Evolutionary conservation across 2,329 filamentous ascomycete genomes (phyloP).

Genomic region (Phaeosphaeria sp.): DNA sequence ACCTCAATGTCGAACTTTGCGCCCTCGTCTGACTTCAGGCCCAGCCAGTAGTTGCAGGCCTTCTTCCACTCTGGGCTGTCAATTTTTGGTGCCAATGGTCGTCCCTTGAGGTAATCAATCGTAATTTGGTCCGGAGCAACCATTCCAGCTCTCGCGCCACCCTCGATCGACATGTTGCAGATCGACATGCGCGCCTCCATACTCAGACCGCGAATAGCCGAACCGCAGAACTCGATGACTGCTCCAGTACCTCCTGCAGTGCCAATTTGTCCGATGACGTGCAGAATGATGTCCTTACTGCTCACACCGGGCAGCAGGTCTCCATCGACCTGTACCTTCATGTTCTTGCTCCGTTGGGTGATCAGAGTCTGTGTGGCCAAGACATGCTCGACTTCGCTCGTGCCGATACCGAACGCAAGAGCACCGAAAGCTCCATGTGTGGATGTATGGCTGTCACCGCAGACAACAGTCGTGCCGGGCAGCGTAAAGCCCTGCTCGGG

Average conservation of each 20-base stretch:
- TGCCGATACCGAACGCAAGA: constrained; percentile 95
- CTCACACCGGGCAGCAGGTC: constrained; percentile 88
- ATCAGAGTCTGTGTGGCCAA: constrained; percentile 95
- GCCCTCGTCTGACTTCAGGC: constrained; percentile 81
- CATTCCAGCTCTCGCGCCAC: constrained; percentile 93
- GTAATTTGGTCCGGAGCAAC: constrained; percentile 93
- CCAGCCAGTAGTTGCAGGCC: constrained; percentile 86
- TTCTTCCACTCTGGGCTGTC: constrained; percentile 89
- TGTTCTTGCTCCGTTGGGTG: constrained; percentile 96
- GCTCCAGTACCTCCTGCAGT: constrained; percentile 93
- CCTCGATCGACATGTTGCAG: constrained; percentile 99
- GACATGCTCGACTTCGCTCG: constrained; percentile 97
- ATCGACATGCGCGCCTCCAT: constrained; percentile 99
- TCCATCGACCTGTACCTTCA: constrained; percentile 95
- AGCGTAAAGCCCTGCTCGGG: constrained; percentile 99
- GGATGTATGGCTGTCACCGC: constrained; percentile 96
- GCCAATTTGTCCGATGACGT: constrained; percentile 92
- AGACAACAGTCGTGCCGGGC: constrained; percentile 94
- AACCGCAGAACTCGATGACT: constrained; percentile 97
- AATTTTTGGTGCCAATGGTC: constrained; percentile 83
- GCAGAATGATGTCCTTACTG: constrained; percentile 93
- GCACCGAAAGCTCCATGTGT: constrained; percentile 97
- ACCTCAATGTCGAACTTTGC: constrained; percentile 91
- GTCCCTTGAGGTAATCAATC: constrained; percentile 92
- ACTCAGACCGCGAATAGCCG: constrained; percentile 84